Conservation (phyloP, 805 yeast species). For the Myxozyma neotropica region DNA sequence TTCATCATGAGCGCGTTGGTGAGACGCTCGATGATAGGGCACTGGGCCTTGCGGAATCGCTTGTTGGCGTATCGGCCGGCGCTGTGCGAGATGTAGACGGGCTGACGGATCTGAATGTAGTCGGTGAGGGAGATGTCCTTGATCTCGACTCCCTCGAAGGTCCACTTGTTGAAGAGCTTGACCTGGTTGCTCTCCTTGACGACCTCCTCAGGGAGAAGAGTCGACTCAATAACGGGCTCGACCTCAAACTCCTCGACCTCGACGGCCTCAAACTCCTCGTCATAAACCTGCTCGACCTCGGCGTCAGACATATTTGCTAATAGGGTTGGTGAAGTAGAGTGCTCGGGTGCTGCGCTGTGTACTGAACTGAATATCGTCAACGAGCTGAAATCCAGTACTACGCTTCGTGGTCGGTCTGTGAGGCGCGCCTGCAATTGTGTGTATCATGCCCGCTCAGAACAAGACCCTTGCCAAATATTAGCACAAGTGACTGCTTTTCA, state of each 20-base stretch:
- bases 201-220: slow-evolving; percentile 95
- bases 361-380: slow-evolving; percentile 7
- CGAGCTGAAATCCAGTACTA: neutral
- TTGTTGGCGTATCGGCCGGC: slow-evolving; percentile 99
- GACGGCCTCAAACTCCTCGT: slow-evolving; percentile 19
- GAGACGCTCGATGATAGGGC: slow-evolving; percentile 98
- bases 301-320: slow-evolving; percentile 26
- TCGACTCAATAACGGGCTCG: slow-evolving; percentile 47
- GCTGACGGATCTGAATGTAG: slow-evolving; percentile 96
- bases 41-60: slow-evolving; percentile 99
- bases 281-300: slow-evolving; percentile 25
- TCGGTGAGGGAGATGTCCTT: slow-evolving; percentile 98
- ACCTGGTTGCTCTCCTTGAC: slow-evolving; percentile 95
- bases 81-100: slow-evolving; percentile 97
- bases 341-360: slow-evolving; percentile 6
- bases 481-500: slow-evolving; percentile 1
- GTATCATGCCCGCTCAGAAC: neutral
- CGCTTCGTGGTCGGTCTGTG: neutral
- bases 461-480: neutral
- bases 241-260: slow-evolving; percentile 24
- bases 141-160: slow-evolving; percentile 95
- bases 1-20: slow-evolving; percentile 99
- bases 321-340: slow-evolving; percentile 9
- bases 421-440: slow-evolving; percentile 12
- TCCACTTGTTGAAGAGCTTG: slow-evolving; percentile 99